Conservation (phyloP, 169 alveolate species). For the Babesia ovis region DNA sequence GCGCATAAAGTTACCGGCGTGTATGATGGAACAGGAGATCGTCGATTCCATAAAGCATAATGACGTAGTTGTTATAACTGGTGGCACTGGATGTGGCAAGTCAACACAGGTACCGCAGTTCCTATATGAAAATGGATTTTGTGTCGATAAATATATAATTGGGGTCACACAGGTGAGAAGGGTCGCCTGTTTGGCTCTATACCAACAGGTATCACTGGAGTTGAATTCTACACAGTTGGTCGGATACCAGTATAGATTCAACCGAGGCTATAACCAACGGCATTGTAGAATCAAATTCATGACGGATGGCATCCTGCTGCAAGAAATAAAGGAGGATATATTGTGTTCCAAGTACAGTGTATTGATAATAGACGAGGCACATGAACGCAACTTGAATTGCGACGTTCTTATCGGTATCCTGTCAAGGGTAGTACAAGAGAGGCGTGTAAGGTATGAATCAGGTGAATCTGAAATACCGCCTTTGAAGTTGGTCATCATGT, state of each 20-base stretch:
- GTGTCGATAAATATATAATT: constrained; percentile 71
- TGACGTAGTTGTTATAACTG: constrained; percentile 92
- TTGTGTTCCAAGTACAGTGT: constrained; percentile 89
- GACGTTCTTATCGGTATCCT: constrained; percentile 96
- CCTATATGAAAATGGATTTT: constrained; percentile 91
- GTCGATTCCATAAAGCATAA: constrained; percentile 86
- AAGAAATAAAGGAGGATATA: constrained; percentile 90
- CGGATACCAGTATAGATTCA: constrained; percentile 75
- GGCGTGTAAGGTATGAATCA: constrained; percentile 34
- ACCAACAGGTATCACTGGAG: constrained; percentile 76
- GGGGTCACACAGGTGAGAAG: constrained; percentile 97
- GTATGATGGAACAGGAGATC: constrained; percentile 90
- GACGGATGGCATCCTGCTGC: constrained; percentile 98
- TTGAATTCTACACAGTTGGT: constrained; percentile 61
- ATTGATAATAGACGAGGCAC: constrained; percentile 99
- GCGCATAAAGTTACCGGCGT: constrained; percentile 84
- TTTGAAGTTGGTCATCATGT: constrained; percentile 93
- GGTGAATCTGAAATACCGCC: constrained; percentile 29
- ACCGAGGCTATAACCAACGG: constrained; percentile 70
- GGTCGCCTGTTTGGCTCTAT: constrained; percentile 86
- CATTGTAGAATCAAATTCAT: constrained; percentile 90
- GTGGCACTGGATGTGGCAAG: constrained; percentile 99
- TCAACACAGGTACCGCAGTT: constrained; percentile 95
- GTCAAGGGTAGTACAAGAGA: constrained; percentile 83
- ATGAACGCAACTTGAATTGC: constrained; percentile 97